Evolutionary conservation across 83 land plant species (phyloP), one percentile per base, ranked within the genome.

Genomic region (Picea abies): DNA sequence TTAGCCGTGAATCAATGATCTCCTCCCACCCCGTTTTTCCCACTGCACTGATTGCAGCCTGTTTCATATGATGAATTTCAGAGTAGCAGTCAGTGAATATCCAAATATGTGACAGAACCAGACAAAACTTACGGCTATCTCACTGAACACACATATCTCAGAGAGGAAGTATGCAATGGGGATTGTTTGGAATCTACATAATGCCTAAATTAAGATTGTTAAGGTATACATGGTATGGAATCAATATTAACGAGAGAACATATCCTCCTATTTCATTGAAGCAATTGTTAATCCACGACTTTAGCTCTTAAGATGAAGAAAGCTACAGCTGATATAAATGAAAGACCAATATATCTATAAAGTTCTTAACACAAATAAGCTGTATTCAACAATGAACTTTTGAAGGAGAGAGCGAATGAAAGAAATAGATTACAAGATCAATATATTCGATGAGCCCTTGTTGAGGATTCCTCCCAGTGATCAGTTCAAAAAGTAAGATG

Each of bases 391-490:
- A 37, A 70, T 20, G 77, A 39, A 73, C 22, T 39, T 20, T n/a
- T 44, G 23, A n/a, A 12, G 25, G 49, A 73, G 22, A n/a, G 22
- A n/a, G 39, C 8, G 26, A 60, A 60, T 60, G 58, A 52, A 60
- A 12, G 41, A 56, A 78, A 71, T 44, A 62, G 22, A 88, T 86
- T 92, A 96, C 99, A 78, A 94, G 92, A 19, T 97, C 88, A 76
- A 98, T 93, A 80, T 91, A 93, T 65, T 98, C 97, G 90, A 98
- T 87, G 41, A 98, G 93, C 23, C 99, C 99, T 70, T 96, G 97
- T 60, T 91, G 92, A 20, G 98, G 97, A 82, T 88, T 93, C 82
- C 96, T 85, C 44, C 91, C 99, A 39, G 97, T 90, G 73, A 96
- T 92, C 70, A 98, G 91, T 82, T 98, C 99, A 87, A 98, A 97